These are phyloP conservation scores for Xylaria sp. DNA, from an alignment of 2,329 filamentous ascomycete species.

Conservation along the genomic window DNA sequence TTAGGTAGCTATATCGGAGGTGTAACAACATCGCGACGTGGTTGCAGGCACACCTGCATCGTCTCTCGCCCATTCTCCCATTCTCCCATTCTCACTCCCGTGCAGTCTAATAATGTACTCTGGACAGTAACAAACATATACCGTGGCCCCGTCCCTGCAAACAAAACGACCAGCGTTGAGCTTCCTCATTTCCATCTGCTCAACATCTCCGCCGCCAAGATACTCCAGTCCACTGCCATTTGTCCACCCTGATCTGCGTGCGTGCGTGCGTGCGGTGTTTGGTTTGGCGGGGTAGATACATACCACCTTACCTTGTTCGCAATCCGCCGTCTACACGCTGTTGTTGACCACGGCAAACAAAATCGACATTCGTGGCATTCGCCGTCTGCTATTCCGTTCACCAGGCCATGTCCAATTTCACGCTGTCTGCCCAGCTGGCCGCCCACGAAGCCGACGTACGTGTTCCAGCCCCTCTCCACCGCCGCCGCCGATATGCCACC, in stretches of 20 bases:
- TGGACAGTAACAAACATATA: neutral
- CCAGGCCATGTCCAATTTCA: conserved; percentile 76
- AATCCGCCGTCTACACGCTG: neutral
- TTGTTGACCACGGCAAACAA: neutral
- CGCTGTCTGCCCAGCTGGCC: conserved; percentile 86
- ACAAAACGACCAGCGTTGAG: too few relatives aligned
- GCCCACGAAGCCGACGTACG: conserved; percentile 94
- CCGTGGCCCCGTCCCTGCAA: too few relatives aligned
- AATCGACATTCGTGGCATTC: neutral
- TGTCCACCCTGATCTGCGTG: neutral
- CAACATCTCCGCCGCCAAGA: neutral
- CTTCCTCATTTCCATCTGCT: neutral
- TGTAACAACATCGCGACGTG: too few relatives aligned
- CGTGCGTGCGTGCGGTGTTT: too few relatives aligned
- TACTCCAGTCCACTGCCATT: neutral
- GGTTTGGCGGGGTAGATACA: conserved; percentile 1
- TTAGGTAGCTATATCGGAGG: neutral
- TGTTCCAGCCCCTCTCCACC: conserved; percentile 10
- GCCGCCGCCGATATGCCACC: neutral
- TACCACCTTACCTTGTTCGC: neutral
- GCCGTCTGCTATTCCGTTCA: neutral
- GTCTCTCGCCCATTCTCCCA: neutral
- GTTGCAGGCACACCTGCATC: neutral
- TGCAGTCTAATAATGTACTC: neutral
- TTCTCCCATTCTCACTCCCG: neutral